Base-by-base conservation (phyloP, 164 flowering plant genomes). In the Houttuynia cordata region DNA sequence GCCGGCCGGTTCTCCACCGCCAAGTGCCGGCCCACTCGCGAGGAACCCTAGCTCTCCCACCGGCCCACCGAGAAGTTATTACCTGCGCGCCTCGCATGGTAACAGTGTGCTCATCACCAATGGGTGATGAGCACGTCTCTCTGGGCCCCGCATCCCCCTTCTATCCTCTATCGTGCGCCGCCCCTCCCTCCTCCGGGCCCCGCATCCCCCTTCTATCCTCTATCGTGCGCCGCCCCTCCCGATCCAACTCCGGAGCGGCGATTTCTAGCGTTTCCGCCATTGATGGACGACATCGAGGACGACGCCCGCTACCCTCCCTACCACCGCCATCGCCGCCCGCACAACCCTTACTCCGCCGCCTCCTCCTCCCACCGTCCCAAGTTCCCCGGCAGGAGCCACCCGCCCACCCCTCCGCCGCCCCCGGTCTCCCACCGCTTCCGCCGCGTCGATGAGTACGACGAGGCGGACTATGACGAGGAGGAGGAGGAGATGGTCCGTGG, bases 201-300 rank as follows among this genome's bases (percentile, higher is more conserved):
- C 18, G 53, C 21, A 51, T 15, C 53, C 53, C 20, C 8, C 18
- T 21, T 17, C 53, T 21, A 18, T 51, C 19, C 37, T 30, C 37
- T 30, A 30, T 30, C 21, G 53, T 21, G 3, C 20, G 51, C 55
- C 23, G 21, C 21, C 23, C 19, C 24, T 6, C 23, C 20, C 12
- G 6, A 52, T 7, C 55, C 10, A 18, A 12, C 23, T 52, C 55
- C 55, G 4, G n/a, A n/a, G 8, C 23, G 20, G 55, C 20, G 24
- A 23, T 1, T 21, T 10, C 17, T 51, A 8, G 53, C 19, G 53
- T 15, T n/a, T 52, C 23, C 7, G 55, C 23, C 23, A 4, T n/a
- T 52, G 41, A 81, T 81, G 85, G 78, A 68, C 47, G 78, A 81
- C 42, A 68, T 55, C 3, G 83, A 79, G 58, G 86, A 82, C 45